Percentiles rank a stretch among this genome's conserved stretches.
Evolutionary conservation across 768 basidiomycete species (phyloP).

Genomic region (Agrocybe chaxingu): DNA sequence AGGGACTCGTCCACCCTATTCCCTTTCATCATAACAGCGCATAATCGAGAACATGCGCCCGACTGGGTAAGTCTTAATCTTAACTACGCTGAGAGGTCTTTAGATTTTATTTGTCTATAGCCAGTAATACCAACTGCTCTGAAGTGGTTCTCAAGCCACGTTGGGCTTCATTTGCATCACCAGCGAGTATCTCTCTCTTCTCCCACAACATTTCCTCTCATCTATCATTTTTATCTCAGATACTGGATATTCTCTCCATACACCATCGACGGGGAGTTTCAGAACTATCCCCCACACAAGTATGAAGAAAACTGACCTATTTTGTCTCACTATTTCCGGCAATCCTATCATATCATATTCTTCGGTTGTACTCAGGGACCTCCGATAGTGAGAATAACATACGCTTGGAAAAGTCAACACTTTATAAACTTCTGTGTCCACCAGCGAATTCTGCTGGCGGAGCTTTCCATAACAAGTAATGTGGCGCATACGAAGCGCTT

Average conservation of each 20-base stretch:
- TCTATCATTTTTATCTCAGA: not conserved
- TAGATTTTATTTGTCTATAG: not conserved
- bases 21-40: constrained; percentile 14
- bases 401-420: too few relatives aligned
- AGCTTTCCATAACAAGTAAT: too few relatives aligned
- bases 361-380: too few relatives aligned
- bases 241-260: not conserved
- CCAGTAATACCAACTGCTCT: not conserved
- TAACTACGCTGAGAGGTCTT: too few relatives aligned
- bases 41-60: constrained; percentile 10
- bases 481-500: too few relatives aligned
- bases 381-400: too few relatives aligned
- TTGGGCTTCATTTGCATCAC: not conserved
- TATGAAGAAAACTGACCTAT: too few relatives aligned
- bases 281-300: not conserved
- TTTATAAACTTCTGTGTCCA: too few relatives aligned
- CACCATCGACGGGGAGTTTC: not conserved
- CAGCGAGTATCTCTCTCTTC: not conserved
- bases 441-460: too few relatives aligned
- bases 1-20: constrained; percentile 8
- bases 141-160: not conserved
- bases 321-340: too few relatives aligned
- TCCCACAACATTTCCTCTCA: not conserved
- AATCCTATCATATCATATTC: too few relatives aligned
- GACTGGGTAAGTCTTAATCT: constrained; percentile 9